A percentile compares a stretch with the other conserved stretches of the same genome.
These are phyloP conservation scores for Cryptococcus depauperatus DNA, from an alignment of 1,284 basidiomycete species.

Conservation along the genomic window DNA sequence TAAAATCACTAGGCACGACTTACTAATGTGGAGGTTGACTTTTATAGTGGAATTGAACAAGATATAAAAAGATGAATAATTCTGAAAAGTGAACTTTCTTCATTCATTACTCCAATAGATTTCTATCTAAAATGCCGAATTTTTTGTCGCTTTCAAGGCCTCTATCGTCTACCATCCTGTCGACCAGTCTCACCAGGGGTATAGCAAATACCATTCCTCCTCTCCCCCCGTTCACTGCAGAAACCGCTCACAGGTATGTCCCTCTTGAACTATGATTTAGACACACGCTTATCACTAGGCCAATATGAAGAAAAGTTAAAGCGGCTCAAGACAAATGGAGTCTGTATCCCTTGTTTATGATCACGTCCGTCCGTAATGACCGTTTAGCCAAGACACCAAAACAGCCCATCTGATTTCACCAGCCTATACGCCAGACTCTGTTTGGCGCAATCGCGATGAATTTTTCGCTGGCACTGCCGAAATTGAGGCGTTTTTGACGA, in stretches of 20 bases:
- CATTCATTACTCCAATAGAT: too few relatives aligned
- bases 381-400: slow-evolving; percentile 20
- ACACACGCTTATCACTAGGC: too few relatives aligned
- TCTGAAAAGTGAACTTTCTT: too few relatives aligned
- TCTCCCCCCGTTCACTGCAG: slow-evolving; percentile 22
- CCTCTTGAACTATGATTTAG: not conserved
- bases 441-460: slow-evolving; percentile 56
- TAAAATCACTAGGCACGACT: too few relatives aligned
- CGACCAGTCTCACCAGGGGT: too few relatives aligned
- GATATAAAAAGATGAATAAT: too few relatives aligned
- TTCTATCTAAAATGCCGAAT: too few relatives aligned
- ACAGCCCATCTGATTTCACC: slow-evolving; percentile 35
- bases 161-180: too few relatives aligned
- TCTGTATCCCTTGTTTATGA: slow-evolving; percentile 8
- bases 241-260: slow-evolving; percentile 19
- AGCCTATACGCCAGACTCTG: slow-evolving; percentile 53
- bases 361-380: not conserved
- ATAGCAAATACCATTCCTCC: too few relatives aligned
- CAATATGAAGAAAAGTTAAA: slow-evolving; percentile 33
- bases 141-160: too few relatives aligned
- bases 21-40: too few relatives aligned
- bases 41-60: too few relatives aligned
- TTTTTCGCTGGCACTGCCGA: slow-evolving; percentile 51
- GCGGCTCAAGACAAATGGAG: slow-evolving; percentile 42
- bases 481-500: slow-evolving; percentile 51